phyloP scores from a whole-genome alignment of 2,329 filamentous ascomycete species.

The Tolypocladium sp. region DNA sequence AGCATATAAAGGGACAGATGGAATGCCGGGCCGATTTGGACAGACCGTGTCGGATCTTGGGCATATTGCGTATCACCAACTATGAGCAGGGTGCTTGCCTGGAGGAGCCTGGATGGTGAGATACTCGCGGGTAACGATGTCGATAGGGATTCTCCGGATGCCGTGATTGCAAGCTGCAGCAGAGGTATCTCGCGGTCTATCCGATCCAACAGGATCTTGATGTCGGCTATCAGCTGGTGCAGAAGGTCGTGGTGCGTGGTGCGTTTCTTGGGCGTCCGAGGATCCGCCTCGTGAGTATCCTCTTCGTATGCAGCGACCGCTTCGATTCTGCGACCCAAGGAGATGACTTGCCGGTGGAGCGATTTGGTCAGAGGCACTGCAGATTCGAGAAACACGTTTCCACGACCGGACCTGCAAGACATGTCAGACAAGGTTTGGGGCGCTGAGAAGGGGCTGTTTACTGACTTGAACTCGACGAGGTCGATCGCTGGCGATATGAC shows the following conservation, averaged over 20 bases:
- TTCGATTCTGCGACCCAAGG: constrained; percentile 66
- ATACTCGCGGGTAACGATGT: constrained; percentile 72
- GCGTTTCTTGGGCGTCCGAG: constrained; percentile 25
- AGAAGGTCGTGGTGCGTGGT: constrained; percentile 48
- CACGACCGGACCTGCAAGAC: constrained; percentile 35
- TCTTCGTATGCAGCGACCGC: constrained; percentile 59
- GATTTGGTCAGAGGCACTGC: constrained; percentile 76
- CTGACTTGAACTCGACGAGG: constrained; percentile 78
- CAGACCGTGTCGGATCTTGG: constrained; percentile 48
- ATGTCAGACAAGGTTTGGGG: not conserved
- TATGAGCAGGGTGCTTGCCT: constrained; percentile 86
- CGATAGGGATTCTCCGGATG: constrained; percentile 80
- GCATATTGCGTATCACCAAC: constrained; percentile 79
- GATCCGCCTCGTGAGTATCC: constrained; percentile 23
- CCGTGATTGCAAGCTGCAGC: constrained; percentile 88
- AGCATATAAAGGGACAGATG: constrained; percentile 90
- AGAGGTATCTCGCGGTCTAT: constrained; percentile 90
- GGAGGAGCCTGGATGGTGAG: constrained; percentile 81
- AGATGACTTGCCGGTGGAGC: constrained; percentile 74
- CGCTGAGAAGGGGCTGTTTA: not conserved
- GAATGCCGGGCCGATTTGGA: constrained; percentile 83
- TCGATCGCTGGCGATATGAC: constrained; percentile 87
- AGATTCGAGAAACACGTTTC: constrained; percentile 62
- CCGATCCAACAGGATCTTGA: constrained; percentile 62
- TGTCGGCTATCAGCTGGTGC: constrained; percentile 60